These are phyloP conservation scores for Diplodia sapinea DNA, from an alignment of 2,329 filamentous ascomycete species.

Conservation along the genomic window DNA sequence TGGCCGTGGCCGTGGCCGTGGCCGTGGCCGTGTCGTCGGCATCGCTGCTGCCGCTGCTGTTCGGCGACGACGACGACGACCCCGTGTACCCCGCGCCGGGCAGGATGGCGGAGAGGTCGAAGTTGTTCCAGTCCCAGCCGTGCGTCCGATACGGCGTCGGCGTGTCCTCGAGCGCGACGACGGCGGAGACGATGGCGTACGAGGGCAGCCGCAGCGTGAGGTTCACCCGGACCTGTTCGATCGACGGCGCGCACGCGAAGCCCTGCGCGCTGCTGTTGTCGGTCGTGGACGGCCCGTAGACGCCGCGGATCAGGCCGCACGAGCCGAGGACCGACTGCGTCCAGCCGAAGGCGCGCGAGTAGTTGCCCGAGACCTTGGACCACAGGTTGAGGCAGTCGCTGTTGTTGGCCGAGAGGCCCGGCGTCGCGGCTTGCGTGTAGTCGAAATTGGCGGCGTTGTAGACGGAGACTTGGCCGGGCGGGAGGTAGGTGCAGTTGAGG, in stretches of 20 bases:
- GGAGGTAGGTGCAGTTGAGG: slow-evolving; percentile 1
- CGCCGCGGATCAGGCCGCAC: not conserved
- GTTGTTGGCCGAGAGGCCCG: not conserved
- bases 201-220: not conserved
- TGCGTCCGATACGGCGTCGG: not conserved
- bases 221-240: not conserved
- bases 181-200: not conserved
- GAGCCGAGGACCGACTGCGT: not conserved
- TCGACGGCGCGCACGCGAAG: not conserved
- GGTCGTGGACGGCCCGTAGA: not conserved
- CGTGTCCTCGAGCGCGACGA: not conserved
- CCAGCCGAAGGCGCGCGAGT: not conserved
- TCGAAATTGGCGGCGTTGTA: not conserved
- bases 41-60: not conserved
- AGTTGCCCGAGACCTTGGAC: not conserved
- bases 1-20: too few relatives aligned
- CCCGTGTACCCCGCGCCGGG: not conserved
- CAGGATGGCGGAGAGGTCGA: not conserved
- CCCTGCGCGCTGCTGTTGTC: not conserved
- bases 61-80: too few relatives aligned
- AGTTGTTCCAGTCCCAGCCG: not conserved
- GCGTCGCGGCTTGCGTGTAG: not conserved
- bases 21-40: too few relatives aligned
- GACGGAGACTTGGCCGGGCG: not conserved
- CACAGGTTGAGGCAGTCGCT: not conserved